Evolutionary conservation across 495 filamentous ascomycete species (phyloP), one percentile per base, ranked within the genome.

Genomic region (Xylaria grammica): DNA sequence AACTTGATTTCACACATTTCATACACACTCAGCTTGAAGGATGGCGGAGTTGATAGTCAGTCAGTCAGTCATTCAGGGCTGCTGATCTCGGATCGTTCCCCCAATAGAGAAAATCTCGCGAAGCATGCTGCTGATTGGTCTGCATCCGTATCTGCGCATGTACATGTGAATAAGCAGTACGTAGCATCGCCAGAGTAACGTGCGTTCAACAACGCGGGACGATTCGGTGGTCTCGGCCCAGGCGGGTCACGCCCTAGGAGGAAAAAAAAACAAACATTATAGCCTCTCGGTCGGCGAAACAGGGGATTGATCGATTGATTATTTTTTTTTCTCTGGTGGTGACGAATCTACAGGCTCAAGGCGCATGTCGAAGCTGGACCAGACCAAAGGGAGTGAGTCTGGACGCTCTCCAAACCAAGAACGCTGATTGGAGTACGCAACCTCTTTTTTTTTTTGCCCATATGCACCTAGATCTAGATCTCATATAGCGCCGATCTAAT

Each of bases 401-500:
- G 22, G 45, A 27, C 29, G 40, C 8, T 2, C 20, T 8, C 20
- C 11, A 34, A 48, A 22, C 6, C 4, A 27, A 34, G 20, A n/a
- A 8, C 20, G 24, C 34, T 10, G 48, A 62, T 52, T 62, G 59
- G 45, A 62, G 59, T 42, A n/a, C n/a, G n/a, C 20, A 17, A 8
- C 36, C 7, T 53, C 22, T 42, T 62, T 46, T 27, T 62, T 10
- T 54, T 62, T 46, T 27, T 62, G 7, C 45, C 34, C 19, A 44
- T 19, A 44, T 55, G 13, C 19, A 62, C 36, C 40, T 32, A 63
- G 60, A 63, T 63, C 58, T 51, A 24, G 50, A 63, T 63, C 60
- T 63, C 50, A 63, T 49, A 48, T 55, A 63, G 38, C 60, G 50
- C 40, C 40, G 60, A 55, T 36, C 34, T 20, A 24, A 26, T 46